Evolutionary conservation across 2,329 filamentous ascomycete genomes (phyloP).

Genomic region (Neopestalotiopsis sp.): DNA sequence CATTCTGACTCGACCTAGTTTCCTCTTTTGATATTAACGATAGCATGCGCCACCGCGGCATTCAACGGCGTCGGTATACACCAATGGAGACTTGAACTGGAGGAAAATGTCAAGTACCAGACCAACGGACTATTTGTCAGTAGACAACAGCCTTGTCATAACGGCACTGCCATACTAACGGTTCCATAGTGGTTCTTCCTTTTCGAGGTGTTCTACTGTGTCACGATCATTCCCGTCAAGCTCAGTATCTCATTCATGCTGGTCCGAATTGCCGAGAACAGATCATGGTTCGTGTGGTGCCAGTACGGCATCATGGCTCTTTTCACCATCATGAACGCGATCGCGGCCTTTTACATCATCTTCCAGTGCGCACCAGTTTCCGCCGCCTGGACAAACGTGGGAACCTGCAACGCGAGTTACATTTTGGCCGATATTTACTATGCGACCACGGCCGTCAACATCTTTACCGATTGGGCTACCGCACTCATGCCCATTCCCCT

Average conservation of each 20-base stretch:
- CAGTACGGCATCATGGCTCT: conserved; percentile 26
- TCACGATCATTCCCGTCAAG: conserved; percentile 27
- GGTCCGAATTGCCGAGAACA: conserved; percentile 24
- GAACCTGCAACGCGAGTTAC: conserved; percentile 21
- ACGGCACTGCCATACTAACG: not conserved
- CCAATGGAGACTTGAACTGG: conserved; percentile 21
- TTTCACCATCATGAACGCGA: conserved; percentile 26
- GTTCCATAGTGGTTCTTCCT: conserved; percentile 26
- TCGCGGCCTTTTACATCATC: conserved; percentile 27
- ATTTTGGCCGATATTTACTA: conserved; percentile 28
- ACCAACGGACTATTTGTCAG: conserved; percentile 24
- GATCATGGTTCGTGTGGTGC: conserved; percentile 17
- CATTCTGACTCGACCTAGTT: conserved; percentile 12
- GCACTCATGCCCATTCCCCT: conserved; percentile 25
- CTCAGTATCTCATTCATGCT: conserved; percentile 25
- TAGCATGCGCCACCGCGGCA: conserved; percentile 23
- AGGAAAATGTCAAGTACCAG: conserved; percentile 23
- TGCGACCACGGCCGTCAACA: conserved; percentile 28
- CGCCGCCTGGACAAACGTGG: conserved; percentile 25
- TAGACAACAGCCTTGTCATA: not conserved
- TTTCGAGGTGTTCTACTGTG: conserved; percentile 29
- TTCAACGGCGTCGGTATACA: conserved; percentile 22
- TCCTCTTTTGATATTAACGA: conserved; percentile 23
- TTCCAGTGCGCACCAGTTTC: conserved; percentile 25
- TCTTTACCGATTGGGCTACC: conserved; percentile 8